phyloP scores from a whole-genome alignment of 2,329 filamentous ascomycete species.

The Phialemoniopsis sp. region DNA sequence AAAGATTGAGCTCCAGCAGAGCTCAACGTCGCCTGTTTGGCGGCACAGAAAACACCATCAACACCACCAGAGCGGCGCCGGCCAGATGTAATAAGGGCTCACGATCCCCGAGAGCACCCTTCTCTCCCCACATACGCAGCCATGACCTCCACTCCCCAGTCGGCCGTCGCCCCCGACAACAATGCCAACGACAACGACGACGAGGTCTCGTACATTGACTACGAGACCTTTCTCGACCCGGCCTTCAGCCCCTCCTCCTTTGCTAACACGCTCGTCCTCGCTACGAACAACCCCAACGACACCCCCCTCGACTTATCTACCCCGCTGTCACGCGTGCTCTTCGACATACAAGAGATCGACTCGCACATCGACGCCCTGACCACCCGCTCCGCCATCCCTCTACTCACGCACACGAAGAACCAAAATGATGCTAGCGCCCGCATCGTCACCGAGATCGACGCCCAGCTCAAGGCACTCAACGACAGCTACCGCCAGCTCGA shows the following conservation, averaged over 20 bases:
- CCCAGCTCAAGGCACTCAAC: slow-evolving; percentile 74
- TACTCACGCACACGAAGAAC: slow-evolving; percentile 72
- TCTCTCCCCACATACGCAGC: too few species aligned
- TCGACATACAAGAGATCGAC: slow-evolving; percentile 95
- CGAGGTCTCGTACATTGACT: slow-evolving; percentile 87
- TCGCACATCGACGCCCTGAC: slow-evolving; percentile 90
- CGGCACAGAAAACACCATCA: too few species aligned
- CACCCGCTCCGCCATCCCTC: slow-evolving; percentile 74
- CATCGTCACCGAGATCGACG: slow-evolving; percentile 73
- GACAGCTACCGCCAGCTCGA: slow-evolving; percentile 83
- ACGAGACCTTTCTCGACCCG: slow-evolving; percentile 83
- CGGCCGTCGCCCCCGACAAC: slow-evolving; percentile 4
- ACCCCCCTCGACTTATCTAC: slow-evolving; percentile 89
- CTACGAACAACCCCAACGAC: slow-evolving; percentile 90
- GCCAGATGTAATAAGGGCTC: too few species aligned
- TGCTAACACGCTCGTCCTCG: slow-evolving; percentile 82
- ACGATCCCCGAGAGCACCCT: too few species aligned
- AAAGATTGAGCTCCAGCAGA: too few species aligned
- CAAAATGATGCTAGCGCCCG: slow-evolving; percentile 69
- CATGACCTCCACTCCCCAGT: too few species aligned
- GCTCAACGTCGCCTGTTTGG: too few species aligned
- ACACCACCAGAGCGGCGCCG: too few species aligned
- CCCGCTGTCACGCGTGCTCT: slow-evolving; percentile 86
- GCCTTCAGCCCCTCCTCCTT: slow-evolving; percentile 77
- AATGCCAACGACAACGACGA: slow-evolving; percentile 31